Evolutionary conservation across 2,329 filamentous ascomycete genomes (phyloP), one percentile per base, ranked within the genome.

Genomic region (Trichoderma sp.): DNA sequence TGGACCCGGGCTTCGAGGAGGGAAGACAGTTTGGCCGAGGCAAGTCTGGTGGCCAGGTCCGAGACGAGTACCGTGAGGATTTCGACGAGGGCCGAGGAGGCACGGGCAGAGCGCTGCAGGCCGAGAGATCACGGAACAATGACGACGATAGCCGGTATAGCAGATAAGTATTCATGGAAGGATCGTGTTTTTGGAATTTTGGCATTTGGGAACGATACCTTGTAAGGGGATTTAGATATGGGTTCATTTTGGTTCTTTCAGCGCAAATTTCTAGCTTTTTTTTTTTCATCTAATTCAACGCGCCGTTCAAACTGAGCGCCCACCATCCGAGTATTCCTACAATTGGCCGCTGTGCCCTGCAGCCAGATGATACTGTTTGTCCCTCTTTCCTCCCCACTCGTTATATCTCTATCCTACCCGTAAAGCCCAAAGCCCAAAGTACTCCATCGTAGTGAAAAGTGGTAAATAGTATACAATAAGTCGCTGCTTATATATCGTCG

Each of bases 61-160:
- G 96, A 73, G 96, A 99, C 79, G 96, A 99, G 83, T 99, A 98
- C 81, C 89, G 96, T 56, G 93, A 97, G 79, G 96, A 99, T 82
- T 99, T 90, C 77, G 96, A 99, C 78, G 95, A 97, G 70, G 96
- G 96, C 18, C 87, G 96, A 74, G 96, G 96, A 74, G 96, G 96
- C 13, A 89, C 94, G 73, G 95, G 96, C 54, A 87, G 94, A 72
- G 92, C 92, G 68, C 85, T 94, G 70, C 88, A 89, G 73, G 56
- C 69, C 1, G 89, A 92, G 68, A 75, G 78, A 66, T 70, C 81
- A 73, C 75, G 74, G 51, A 79, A 80, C 18, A 79, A 81, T 56
- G 80, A 82, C 34, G 77, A 87, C 80, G 76, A 79, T 56, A 72
- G 5, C 1, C 43, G 51, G 59, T 68, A 54, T n/a, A 26, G 18